A percentile compares a stretch with the other conserved stretches of the same genome.
These are phyloP conservation scores for Prunus armeniaca DNA, from an alignment of 306 rosid genomes.

Conservation along the genomic window DNA sequence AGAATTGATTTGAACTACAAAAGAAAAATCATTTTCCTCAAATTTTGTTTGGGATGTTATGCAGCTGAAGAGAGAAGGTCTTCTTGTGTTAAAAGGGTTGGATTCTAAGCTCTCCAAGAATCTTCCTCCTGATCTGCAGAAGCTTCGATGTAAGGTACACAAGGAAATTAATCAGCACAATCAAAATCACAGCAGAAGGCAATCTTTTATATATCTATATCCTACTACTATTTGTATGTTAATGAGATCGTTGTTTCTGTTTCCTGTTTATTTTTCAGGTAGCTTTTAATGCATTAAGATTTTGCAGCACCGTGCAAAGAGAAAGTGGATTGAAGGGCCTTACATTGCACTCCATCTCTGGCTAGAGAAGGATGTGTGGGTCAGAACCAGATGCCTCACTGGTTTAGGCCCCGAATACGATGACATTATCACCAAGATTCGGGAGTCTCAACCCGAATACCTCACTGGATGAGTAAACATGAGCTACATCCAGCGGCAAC, in stretches of 20 bases:
- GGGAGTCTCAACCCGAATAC: slow-evolving; percentile 40
- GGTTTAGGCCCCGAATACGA: slow-evolving; percentile 50
- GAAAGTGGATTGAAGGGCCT: slow-evolving; percentile 64
- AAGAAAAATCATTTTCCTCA: neutral
- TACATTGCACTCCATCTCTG: slow-evolving; percentile 56
- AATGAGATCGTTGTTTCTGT: neutral
- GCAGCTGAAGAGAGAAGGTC: slow-evolving; percentile 41
- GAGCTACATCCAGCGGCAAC: slow-evolving; percentile 30
- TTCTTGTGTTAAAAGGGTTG: slow-evolving; percentile 51
- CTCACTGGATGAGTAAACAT: slow-evolving; percentile 45
- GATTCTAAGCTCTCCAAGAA: slow-evolving; percentile 60
- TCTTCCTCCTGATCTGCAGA: slow-evolving; percentile 54
- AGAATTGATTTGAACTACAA: neutral
- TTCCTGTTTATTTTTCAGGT: slow-evolving; percentile 28
- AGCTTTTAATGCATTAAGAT: slow-evolving; percentile 53
- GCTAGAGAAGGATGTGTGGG: slow-evolving; percentile 58
- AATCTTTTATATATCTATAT: neutral
- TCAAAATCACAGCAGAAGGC: neutral
- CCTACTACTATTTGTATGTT: neutral
- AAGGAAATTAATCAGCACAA: neutral
- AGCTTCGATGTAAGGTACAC: slow-evolving; percentile 53
- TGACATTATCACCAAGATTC: slow-evolving; percentile 23
- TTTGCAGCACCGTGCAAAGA: slow-evolving; percentile 41
- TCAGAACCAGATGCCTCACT: slow-evolving; percentile 54
- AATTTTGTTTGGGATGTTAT: slow-evolving; percentile 8